Evolutionary conservation across 371 early-diverging fungal genomes (phyloP).

Genomic region (Cokeromyces recurvatus): DNA sequence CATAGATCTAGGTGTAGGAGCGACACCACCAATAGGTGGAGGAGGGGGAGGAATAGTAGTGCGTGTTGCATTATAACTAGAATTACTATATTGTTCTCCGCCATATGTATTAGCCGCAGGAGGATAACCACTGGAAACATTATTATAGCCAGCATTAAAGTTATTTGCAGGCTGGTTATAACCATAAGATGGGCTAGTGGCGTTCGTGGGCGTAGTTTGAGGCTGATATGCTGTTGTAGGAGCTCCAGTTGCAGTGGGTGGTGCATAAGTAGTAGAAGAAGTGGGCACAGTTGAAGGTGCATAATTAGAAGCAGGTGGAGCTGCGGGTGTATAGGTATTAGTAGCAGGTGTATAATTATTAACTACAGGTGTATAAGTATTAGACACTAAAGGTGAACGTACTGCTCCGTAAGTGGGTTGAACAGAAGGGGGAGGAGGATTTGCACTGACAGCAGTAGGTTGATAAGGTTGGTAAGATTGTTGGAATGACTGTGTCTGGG

Average conservation of each 20-base stretch:
- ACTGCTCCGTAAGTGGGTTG: conserved; percentile 6
- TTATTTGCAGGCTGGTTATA: conserved; percentile 7
- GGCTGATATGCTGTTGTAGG: conserved; percentile 15
- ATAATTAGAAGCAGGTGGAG: conserved; percentile 1
- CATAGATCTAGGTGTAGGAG: conserved; percentile 9
- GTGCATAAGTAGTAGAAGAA: not conserved
- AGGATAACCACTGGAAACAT: not conserved
- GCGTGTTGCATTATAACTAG: conserved; percentile 3
- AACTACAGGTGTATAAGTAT: conserved; percentile 11
- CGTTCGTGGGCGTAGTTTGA: conserved; percentile 3
- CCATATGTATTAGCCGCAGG: conserved; percentile 1
- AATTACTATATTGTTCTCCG: conserved; percentile 4
- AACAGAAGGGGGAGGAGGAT: too few relatives aligned
- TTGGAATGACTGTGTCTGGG: conserved; percentile 4
- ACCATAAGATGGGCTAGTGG: conserved; percentile 2
- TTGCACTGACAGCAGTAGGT: not conserved
- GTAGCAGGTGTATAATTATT: conserved; percentile 22
- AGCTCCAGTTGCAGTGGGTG: conserved; percentile 11
- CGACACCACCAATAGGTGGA: conserved; percentile 24
- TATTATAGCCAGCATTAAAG: conserved; percentile 9
- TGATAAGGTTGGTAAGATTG: conserved; percentile 10
- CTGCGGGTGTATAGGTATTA: conserved; percentile 1
- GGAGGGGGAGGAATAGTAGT: conserved; percentile 27
- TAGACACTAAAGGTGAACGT: conserved; percentile 5
- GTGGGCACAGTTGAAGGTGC: not conserved